Base-by-base conservation (phyloP, 805 yeast species). In the Spathaspora hagerdaliae region DNA sequence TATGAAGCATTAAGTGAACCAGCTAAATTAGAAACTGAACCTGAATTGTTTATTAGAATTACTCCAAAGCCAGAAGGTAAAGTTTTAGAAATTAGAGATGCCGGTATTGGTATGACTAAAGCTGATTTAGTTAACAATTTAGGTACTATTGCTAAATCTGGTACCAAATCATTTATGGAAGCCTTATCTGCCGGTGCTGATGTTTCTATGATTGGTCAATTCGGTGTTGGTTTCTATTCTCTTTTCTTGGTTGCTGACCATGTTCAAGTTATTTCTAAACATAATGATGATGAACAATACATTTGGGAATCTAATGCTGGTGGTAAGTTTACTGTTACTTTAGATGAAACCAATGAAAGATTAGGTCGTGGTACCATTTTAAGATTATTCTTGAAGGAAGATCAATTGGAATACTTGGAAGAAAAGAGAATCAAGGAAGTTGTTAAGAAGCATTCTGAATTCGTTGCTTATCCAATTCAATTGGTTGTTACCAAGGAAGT, bases 151-250 rank as follows among this genome's bases (percentile, higher is more conserved):
- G 99, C 99, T 67, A 94, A 94, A 78, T 94, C 99, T 57, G 99
- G 99, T 78, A 94, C 99, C 61, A 94, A 94, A 79, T 89, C 96
- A 60, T 94, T 94, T 74, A 94, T 94, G 99, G 99, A 94, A 78
- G 99, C 99, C 57, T 81, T 95, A 57, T 85, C 96, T 56, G 98
- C 97, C 55, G 99, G 99, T 77, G 99, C 99, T 51, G 99, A 94
- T 73, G 97, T 94, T 53, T 91, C 98, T 55, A 94, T 94, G 99
- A 94, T 94, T 77, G 99, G 99, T 82, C 99, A 94, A 79, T 94
- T 94, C 79, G 99, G 99, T 90, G 99, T 94, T 61, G 99, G 99
- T 84, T 94, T 94, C 92, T 94, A 94, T 85, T 94, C 99, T 45
- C 80, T 92, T 58, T 94, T 94, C 87, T 82, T 94, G 78, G 99